Percentiles rank a stretch among this genome's conserved stretches.
Conservation (phyloP, 805 yeast species). For the Myxozyma melibiosi region DNA sequence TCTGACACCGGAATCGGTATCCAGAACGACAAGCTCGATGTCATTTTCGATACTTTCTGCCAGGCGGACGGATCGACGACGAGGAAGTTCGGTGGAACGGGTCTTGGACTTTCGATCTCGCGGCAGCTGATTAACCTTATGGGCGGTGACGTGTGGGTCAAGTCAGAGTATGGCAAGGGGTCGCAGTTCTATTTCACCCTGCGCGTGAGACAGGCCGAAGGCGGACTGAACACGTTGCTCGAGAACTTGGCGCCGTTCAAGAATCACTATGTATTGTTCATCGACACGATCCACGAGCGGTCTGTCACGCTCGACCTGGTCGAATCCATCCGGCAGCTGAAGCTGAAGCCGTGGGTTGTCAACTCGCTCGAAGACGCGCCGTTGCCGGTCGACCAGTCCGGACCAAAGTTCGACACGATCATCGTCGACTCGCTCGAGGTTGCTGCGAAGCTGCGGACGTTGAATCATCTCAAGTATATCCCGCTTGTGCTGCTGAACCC, state of each 20-base stretch:
- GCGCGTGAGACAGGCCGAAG: constrained; percentile 70
- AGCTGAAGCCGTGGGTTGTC: constrained; percentile 65
- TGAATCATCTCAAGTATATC: constrained; percentile 79
- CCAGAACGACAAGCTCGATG: constrained; percentile 77
- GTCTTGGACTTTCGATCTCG: constrained; percentile 84
- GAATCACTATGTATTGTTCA: constrained; percentile 67
- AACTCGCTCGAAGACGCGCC: constrained; percentile 57
- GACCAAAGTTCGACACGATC: constrained; percentile 69
- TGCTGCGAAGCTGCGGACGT: constrained; percentile 65
- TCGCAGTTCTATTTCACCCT: constrained; percentile 82
- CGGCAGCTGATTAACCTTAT: constrained; percentile 82
- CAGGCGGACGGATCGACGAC: constrained; percentile 95
- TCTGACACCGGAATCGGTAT: constrained; percentile 90
- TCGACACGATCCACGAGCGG: constrained; percentile 63
- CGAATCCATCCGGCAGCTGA: constrained; percentile 54
- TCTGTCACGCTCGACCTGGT: constrained; percentile 56
- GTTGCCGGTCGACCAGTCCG: constrained; percentile 37
- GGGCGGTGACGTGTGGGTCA: constrained; percentile 95
- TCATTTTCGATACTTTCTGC: constrained; percentile 86
- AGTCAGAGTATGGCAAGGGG: constrained; percentile 76
- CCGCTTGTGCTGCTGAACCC: constrained; percentile 81
- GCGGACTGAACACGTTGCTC: constrained; percentile 61
- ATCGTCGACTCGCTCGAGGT: constrained; percentile 78
- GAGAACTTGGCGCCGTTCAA: constrained; percentile 73
- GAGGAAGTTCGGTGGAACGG: constrained; percentile 91